phyloP scores from a whole-genome alignment of 192 early-diverging fungal species.

The Anaeromyces robustus region DNA sequence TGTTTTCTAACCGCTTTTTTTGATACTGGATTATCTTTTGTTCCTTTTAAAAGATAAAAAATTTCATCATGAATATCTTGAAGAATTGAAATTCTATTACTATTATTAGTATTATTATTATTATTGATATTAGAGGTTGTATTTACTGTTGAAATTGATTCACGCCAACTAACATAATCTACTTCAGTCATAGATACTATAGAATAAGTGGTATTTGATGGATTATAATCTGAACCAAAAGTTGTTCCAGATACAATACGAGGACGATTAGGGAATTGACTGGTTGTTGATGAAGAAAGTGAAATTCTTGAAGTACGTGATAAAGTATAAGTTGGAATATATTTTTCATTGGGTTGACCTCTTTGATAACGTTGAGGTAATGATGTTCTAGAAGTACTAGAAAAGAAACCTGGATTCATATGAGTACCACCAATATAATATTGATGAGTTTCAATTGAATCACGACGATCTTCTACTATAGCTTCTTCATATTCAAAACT shows the following conservation, averaged over 20 bases:
- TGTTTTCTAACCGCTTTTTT: neutral
- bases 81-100: neutral
- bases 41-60: neutral
- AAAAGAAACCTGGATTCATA: neutral
- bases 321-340: neutral
- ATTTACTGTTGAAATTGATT: neutral
- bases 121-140: no score
- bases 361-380: neutral
- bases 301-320: neutral
- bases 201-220: neutral
- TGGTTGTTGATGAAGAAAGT: neutral
- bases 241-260: neutral
- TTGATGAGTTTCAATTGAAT: neutral
- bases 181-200: neutral
- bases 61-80: neutral
- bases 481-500: neutral
- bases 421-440: neutral
- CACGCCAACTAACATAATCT: neutral
- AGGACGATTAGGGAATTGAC: neutral
- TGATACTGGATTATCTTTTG: neutral
- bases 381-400: neutral
- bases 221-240: neutral
- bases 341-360: neutral
- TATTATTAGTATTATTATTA: no score
- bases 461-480: neutral